Percentiles rank a stretch among this genome's conserved stretches.
phyloP scores from a whole-genome alignment of 345 rosid species.

The Linum usitatissimum region DNA sequence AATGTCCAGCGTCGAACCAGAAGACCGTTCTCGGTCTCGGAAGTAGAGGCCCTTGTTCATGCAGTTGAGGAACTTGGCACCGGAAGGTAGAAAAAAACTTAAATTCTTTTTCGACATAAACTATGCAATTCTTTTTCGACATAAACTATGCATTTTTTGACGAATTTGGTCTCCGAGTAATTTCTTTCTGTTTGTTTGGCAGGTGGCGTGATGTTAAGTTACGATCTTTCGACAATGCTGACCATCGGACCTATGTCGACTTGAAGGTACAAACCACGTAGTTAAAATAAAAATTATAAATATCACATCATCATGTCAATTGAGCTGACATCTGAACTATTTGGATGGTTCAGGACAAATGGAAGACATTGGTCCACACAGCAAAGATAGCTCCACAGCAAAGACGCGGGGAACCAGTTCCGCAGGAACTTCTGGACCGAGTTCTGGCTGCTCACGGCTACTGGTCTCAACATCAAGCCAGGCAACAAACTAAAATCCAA shows the following conservation, averaged over 20 bases:
- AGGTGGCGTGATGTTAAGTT: constrained; percentile 89
- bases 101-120: background rate
- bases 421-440: constrained; percentile 78
- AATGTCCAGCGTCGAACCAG: constrained; percentile 81
- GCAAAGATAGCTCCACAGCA: constrained; percentile 84
- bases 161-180: background rate
- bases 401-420: constrained; percentile 94
- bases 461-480: constrained; percentile 78
- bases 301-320: background rate
- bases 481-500: constrained; percentile 54
- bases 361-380: constrained; percentile 97
- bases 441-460: constrained; percentile 73
- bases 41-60: constrained; percentile 86
- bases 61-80: constrained; percentile 93
- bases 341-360: constrained; percentile 63
- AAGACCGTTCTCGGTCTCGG: constrained; percentile 92
- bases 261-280: constrained; percentile 41
- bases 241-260: constrained; percentile 75
- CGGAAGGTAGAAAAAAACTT: constrained; percentile 55
- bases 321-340: background rate
- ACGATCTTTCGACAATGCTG: constrained; percentile 59
- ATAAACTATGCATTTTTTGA: background rate
- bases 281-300: too few relatives aligned
- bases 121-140: background rate
- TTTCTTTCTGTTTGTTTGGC: constrained; percentile 18